A percentile compares a stretch with the other conserved stretches of the same genome.
Conservation (phyloP, 306 rosid genomes). For the Dalbergia cochinchinensis region DNA sequence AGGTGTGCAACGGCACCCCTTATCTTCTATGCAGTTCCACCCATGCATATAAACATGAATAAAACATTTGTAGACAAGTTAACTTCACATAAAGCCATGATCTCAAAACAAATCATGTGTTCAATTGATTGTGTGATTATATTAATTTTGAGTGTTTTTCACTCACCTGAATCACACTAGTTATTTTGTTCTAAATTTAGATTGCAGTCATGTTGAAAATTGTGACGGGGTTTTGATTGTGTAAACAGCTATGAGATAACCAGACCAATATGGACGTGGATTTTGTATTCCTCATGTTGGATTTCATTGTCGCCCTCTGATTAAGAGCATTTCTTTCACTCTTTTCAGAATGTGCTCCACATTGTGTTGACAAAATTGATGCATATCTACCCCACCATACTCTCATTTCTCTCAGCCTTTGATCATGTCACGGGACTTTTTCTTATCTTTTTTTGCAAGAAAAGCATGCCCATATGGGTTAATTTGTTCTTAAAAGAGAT, state of each 20-base stretch:
- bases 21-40: no score
- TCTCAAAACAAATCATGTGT: no score
- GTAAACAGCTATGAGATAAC: not conserved
- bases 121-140: no score
- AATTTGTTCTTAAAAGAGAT: not conserved
- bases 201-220: not conserved
- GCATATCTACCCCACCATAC: constrained; percentile 49
- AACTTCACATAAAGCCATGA: no score
- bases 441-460: no score
- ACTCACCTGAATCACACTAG: not conserved
- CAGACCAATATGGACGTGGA: constrained; percentile 13
- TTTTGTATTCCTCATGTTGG: constrained; percentile 39
- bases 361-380: constrained; percentile 47
- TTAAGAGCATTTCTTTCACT: constrained; percentile 12
- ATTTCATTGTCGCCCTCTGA: constrained; percentile 18
- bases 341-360: constrained; percentile 24
- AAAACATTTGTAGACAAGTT: no score
- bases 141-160: no score
- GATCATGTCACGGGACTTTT: not conserved
- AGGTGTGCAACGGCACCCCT: no score
- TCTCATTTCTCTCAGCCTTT: constrained; percentile 35
- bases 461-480: not conserved
- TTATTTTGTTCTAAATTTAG: not conserved
- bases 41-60: no score
- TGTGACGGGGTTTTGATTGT: constrained; percentile 7